phyloP scores from a whole-genome alignment of 2,329 filamentous ascomycete genomes.

The Aureobasidium namibiae region DNA sequence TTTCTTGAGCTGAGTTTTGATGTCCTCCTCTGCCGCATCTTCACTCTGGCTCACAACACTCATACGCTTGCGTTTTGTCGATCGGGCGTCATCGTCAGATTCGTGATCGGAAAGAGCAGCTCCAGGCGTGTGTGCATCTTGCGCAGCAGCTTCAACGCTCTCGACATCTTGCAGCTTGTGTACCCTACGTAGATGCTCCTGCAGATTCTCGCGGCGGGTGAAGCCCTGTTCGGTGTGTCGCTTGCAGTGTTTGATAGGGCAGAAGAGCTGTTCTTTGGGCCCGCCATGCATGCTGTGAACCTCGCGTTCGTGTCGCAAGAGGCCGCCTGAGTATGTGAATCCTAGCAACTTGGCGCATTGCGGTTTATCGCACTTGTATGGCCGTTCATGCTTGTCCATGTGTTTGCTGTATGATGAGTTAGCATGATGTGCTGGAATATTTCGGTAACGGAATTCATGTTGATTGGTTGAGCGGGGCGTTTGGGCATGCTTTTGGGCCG shows the following conservation, averaged over 20 bases:
- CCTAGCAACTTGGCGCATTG: constrained; percentile 86
- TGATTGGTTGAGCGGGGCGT: neutral
- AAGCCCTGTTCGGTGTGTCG: constrained; percentile 74
- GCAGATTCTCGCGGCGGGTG: constrained; percentile 85
- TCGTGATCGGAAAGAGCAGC: constrained; percentile 16
- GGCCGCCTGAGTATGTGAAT: constrained; percentile 89
- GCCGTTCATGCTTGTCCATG: constrained; percentile 95
- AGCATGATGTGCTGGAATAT: constrained; percentile 14
- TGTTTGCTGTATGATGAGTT: constrained; percentile 60
- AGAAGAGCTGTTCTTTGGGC: constrained; percentile 79
- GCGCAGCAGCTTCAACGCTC: constrained; percentile 2
- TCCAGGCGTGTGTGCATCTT: constrained; percentile 15
- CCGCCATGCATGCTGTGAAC: constrained; percentile 87
- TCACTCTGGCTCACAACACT: constrained; percentile 1
- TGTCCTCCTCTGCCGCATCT: constrained; percentile 20
- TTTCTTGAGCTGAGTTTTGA: constrained; percentile 31
- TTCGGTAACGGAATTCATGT: neutral
- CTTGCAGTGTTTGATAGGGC: constrained; percentile 72
- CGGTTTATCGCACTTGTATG: constrained; percentile 75
- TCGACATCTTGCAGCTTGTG: constrained; percentile 40
- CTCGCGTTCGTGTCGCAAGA: constrained; percentile 84
- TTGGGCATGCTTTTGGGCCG: neutral
- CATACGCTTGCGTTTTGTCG: constrained; percentile 7
- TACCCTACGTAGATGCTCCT: constrained; percentile 86
- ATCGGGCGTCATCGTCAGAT: constrained; percentile 3